Evolutionary conservation across 805 yeast genomes (phyloP).

Genomic region (Candida hispaniensis): DNA sequence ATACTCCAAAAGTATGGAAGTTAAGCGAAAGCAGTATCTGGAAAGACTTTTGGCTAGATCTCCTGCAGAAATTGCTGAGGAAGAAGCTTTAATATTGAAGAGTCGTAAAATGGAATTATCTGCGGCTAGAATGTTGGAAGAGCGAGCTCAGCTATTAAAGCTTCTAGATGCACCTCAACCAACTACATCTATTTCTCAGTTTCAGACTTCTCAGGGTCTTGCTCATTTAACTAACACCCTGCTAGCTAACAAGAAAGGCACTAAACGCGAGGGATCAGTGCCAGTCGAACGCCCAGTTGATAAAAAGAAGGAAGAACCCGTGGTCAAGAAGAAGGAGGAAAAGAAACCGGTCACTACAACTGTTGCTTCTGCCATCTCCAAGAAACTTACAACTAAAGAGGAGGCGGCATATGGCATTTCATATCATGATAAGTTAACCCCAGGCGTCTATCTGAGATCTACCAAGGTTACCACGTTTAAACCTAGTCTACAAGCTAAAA

Average conservation of each 20-base stretch:
- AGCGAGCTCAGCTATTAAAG: conserved; percentile 66
- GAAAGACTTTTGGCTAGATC: conserved; percentile 67
- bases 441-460: conserved; percentile 80
- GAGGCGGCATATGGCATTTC: conserved; percentile 76
- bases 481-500: conserved; percentile 59
- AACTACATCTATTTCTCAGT: conserved; percentile 58
- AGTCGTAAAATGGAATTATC: conserved; percentile 86
- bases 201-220: conserved; percentile 76
- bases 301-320: conserved; percentile 5
- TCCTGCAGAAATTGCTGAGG: conserved; percentile 97
- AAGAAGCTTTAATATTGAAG: conserved; percentile 85
- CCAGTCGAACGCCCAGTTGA: conserved; percentile 16
- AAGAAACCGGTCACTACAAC: conserved; percentile 23
- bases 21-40: conserved; percentile 70
- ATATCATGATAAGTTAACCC: conserved; percentile 45
- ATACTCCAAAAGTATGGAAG: conserved; percentile 60
- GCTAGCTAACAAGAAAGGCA: conserved; percentile 54
- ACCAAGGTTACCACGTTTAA: conserved; percentile 66
- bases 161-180: conserved; percentile 79
- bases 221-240: conserved; percentile 75
- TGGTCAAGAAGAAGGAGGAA: conserved; percentile 17
- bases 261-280: conserved; percentile 22
- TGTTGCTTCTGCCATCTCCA: conserved; percentile 27
- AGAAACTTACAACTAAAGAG: conserved; percentile 59
- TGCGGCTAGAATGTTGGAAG: conserved; percentile 77